Evolutionary conservation across 768 basidiomycete genomes (phyloP), one percentile per base, ranked within the genome.

Genomic region (Chalciporus chontae): DNA sequence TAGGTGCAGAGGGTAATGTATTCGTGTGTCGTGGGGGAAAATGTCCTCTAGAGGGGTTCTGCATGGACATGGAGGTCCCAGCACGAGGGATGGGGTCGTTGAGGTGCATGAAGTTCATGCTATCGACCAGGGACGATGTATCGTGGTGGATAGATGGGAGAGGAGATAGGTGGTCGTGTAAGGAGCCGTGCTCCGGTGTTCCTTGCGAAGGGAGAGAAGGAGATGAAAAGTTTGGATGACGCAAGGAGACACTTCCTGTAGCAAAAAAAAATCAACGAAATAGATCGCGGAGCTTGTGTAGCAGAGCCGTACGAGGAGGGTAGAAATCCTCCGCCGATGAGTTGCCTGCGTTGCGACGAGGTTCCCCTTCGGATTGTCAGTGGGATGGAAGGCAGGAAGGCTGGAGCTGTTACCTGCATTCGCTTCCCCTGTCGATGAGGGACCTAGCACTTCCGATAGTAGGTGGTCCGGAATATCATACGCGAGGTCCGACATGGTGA

Each of bases 21-120:
- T 74, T 66, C 8, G 71, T 70, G 57, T 74, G 69, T 44, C 73
- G 70, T 43, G 72, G 73, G 46, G 61, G 72, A 42, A 58, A 65
- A 43, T 65, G 67, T 43, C 59, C 59, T 53, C 58, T 64, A 18
- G 60, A 45, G 36, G 64, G 58, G 48, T 67, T 63, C 43, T 71
- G 74, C 57, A 71, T 65, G 14, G 82, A 80, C 75, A 83, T 77
- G 27, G 83, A 79, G 17, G 83, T 83, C 15, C 76, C 76, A 5
- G 77, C 73, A 24, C 82, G 76, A 48, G 75, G 73, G 13, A 83
- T 65, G 40, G 78, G 69, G 39, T 81, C 80, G 45, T 65, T 67
- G 50, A 88, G 66, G 43, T 69, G 75, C 64, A 90, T 70, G 37
- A 76, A 68, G 40, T 75, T 74, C 65, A 88, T 81, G 38, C 73